Evolutionary conservation across 78 protist species (phyloP).

Genomic region (Pigoraptor vietnamica): DNA sequence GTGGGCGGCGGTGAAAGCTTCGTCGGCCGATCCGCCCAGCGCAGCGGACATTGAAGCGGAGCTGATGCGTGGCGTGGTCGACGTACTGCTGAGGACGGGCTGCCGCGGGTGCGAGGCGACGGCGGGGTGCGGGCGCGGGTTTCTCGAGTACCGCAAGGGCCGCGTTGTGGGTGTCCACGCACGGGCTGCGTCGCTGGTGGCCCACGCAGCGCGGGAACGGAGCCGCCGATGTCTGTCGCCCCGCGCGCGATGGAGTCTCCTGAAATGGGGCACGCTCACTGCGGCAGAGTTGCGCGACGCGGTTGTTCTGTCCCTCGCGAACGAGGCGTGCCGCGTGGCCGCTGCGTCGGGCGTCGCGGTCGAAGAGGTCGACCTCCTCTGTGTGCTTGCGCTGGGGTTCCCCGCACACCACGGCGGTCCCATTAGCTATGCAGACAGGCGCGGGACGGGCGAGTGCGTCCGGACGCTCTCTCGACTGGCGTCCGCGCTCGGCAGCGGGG

Average conservation of each 20-base stretch:
- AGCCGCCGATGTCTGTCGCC: background rate
- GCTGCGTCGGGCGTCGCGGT: background rate
- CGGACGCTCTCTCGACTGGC: background rate
- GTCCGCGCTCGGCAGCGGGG: too few species aligned
- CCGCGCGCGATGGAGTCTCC: background rate
- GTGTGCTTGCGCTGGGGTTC: background rate
- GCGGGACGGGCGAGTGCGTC: background rate
- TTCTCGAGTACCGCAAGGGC: background rate
- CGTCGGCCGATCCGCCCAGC: background rate
- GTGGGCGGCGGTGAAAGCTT: background rate
- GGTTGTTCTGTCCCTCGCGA: background rate
- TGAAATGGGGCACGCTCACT: background rate
- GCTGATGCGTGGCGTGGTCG: background rate
- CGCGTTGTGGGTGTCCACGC: background rate
- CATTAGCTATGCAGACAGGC: background rate
- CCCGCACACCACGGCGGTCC: background rate
- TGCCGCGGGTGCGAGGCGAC: background rate
- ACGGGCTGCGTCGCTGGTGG: background rate
- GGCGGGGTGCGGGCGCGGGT: background rate
- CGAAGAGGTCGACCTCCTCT: background rate
- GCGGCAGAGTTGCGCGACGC: background rate
- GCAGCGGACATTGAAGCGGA: background rate
- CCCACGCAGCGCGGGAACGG: background rate
- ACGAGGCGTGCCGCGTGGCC: background rate
- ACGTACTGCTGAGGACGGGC: background rate